Evolutionary conservation across 768 basidiomycete species (phyloP).

Genomic region (Auricularia sp.): DNA sequence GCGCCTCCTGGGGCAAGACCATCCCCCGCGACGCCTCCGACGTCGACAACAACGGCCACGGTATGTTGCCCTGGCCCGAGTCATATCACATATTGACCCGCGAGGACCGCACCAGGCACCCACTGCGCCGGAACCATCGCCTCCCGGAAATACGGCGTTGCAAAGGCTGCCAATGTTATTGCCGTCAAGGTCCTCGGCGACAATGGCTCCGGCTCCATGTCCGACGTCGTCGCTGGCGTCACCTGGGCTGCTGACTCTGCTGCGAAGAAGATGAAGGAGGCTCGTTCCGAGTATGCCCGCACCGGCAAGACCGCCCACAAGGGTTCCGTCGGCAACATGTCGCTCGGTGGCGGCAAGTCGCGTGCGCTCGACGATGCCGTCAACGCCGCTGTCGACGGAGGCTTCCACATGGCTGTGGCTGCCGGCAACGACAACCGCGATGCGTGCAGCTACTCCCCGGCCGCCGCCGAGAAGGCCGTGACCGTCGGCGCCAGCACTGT

Average conservation of each 20-base stretch:
- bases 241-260: conserved; percentile 59
- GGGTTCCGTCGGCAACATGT: conserved; percentile 96
- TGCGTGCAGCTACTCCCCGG: conserved; percentile 90
- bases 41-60: conserved; percentile 91
- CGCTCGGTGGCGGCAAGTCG: conserved; percentile 91
- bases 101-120: conserved; percentile 22
- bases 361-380: conserved; percentile 75
- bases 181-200: conserved; percentile 94
- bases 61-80: conserved; percentile 19
- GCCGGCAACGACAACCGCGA: conserved; percentile 71
- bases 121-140: conserved; percentile 96
- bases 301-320: conserved; percentile 80
- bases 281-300: conserved; percentile 51
- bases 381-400: conserved; percentile 69
- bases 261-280: conserved; percentile 43
- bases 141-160: conserved; percentile 88
- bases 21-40: conserved; percentile 77
- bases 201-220: conserved; percentile 91
- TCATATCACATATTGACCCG: conserved; percentile 1
- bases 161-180: conserved; percentile 81
- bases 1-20: conserved; percentile 89
- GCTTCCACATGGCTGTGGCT: conserved; percentile 95
- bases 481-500: conserved; percentile 91
- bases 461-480: conserved; percentile 76
- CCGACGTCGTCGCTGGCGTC: conserved; percentile 86